Evolutionary conservation across 163 green algal genomes (phyloP).

Genomic region (Prototheca stagnorum): DNA sequence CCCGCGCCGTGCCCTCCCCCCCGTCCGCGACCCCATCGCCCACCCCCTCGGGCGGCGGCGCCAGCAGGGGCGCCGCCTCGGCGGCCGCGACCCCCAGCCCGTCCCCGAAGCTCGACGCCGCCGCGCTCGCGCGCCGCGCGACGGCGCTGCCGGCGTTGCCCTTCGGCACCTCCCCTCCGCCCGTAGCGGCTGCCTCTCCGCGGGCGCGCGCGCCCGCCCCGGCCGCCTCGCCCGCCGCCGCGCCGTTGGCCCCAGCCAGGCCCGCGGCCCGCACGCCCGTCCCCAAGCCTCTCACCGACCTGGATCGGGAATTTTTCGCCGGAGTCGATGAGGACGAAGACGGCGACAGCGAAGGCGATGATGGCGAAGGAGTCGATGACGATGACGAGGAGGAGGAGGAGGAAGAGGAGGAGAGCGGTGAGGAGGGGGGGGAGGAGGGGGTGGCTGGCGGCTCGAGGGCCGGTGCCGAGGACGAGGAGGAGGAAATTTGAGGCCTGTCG

Average conservation of each 20-base stretch:
- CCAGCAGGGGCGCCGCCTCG: too few relatives aligned
- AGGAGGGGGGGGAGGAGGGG: neutral
- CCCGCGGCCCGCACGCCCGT: neutral
- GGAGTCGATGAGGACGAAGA: neutral
- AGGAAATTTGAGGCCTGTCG: slow-evolving; percentile 6
- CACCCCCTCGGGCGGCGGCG: too few relatives aligned
- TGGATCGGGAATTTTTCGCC: slow-evolving; percentile 3
- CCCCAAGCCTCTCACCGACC: neutral
- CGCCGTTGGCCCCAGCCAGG: neutral
- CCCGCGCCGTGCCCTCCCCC: too few relatives aligned
- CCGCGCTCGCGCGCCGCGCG: too few relatives aligned
- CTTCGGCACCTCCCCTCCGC: neutral
- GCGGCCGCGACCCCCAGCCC: too few relatives aligned
- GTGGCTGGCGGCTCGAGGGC: neutral
- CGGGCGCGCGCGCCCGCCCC: too few relatives aligned
- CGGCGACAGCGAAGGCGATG: neutral
- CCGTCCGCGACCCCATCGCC: too few relatives aligned
- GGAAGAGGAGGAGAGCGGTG: neutral
- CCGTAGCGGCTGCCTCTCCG: neutral
- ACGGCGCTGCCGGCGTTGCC: neutral
- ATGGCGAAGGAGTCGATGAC: too few relatives aligned
- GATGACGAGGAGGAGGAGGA: neutral
- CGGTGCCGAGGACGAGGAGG: neutral
- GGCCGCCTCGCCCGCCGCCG: neutral
- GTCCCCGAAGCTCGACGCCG: too few relatives aligned